A percentile compares a stretch with the other conserved stretches of the same genome.
Conservation (phyloP, 2,329 filamentous ascomycete species). For the Neophaeococcomyces aloes region DNA sequence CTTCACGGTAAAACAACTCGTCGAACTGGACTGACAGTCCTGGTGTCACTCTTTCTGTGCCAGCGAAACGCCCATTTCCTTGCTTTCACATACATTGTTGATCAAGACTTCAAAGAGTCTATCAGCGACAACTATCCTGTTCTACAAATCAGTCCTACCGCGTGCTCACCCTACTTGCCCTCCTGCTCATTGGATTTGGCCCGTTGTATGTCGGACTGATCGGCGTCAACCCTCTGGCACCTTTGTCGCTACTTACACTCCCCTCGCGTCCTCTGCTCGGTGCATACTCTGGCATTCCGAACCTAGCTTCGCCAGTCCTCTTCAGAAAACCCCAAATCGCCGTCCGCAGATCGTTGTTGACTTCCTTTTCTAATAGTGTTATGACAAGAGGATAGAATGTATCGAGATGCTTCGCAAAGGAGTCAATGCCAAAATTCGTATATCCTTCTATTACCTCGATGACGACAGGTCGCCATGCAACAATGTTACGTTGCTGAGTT, state of each 20-base stretch:
- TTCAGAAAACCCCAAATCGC: slow-evolving; percentile 68
- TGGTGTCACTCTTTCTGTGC: too few species aligned
- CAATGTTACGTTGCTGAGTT: slow-evolving; percentile 90
- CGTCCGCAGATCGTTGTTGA: slow-evolving; percentile 65
- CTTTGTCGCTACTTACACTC: slow-evolving; percentile 11
- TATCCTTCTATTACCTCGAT: slow-evolving; percentile 95
- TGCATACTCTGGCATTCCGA: slow-evolving; percentile 35
- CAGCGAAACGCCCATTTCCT: too few species aligned
- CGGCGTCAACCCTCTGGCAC: slow-evolving; percentile 1
- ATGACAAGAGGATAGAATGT: slow-evolving; percentile 81
- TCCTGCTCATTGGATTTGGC: background rate
- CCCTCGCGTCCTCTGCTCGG: slow-evolving; percentile 14
- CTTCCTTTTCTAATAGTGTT: slow-evolving; percentile 70
- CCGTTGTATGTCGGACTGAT: background rate
- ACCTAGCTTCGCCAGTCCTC: slow-evolving; percentile 66
- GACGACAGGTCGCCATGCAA: slow-evolving; percentile 93
- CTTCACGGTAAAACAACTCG: too few species aligned
- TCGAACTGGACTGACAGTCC: too few species aligned
- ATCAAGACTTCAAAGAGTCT: too few species aligned
- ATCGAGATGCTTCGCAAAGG: slow-evolving; percentile 68
- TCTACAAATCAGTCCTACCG: too few species aligned
- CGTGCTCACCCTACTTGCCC: slow-evolving; percentile 7
- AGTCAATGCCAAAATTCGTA: slow-evolving; percentile 65
- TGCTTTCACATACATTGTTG: too few species aligned
- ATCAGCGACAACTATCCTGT: too few species aligned